A percentile compares a stretch with the other conserved stretches of the same genome.
These are phyloP conservation scores for Blastocystis sp. DNA, from an alignment of 352 stramenopile species.

Conservation along the genomic window DNA sequence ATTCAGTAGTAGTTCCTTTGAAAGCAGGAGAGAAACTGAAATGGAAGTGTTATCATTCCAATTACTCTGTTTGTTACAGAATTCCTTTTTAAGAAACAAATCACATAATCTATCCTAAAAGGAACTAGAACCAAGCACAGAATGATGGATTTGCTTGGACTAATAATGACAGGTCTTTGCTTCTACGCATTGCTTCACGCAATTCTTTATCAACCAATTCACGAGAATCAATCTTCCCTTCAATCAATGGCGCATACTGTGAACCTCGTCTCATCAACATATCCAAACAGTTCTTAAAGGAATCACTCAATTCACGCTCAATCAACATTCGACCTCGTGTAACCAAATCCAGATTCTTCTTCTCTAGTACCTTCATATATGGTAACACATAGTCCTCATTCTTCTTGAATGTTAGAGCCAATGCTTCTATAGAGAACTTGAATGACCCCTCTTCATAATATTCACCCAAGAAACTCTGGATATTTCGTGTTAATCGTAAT, in stretches of 20 bases:
- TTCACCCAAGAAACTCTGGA: not conserved
- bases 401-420: constrained; percentile 40
- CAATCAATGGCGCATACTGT: not conserved
- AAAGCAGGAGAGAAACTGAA: constrained; percentile 24
- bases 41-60: constrained; percentile 13
- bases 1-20: constrained; percentile 43
- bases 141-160: constrained; percentile 24
- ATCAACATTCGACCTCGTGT: too few relatives aligned
- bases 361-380: not conserved
- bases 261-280: not conserved
- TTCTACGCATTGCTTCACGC: not conserved
- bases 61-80: constrained; percentile 13
- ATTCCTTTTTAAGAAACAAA: not conserved
- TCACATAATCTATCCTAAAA: not conserved
- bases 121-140: constrained; percentile 32
- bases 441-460: constrained; percentile 40
- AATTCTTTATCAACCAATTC: constrained; percentile 4
- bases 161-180: not conserved
- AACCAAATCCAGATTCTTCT: not conserved
- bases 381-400: constrained; percentile 8
- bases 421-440: not conserved
- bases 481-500: constrained; percentile 23
- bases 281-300: not conserved
- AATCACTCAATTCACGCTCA: not conserved
- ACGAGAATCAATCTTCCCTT: not conserved